phyloP scores from a whole-genome alignment of 352 stramenopile species.

The Globisporangium okanoganense region DNA sequence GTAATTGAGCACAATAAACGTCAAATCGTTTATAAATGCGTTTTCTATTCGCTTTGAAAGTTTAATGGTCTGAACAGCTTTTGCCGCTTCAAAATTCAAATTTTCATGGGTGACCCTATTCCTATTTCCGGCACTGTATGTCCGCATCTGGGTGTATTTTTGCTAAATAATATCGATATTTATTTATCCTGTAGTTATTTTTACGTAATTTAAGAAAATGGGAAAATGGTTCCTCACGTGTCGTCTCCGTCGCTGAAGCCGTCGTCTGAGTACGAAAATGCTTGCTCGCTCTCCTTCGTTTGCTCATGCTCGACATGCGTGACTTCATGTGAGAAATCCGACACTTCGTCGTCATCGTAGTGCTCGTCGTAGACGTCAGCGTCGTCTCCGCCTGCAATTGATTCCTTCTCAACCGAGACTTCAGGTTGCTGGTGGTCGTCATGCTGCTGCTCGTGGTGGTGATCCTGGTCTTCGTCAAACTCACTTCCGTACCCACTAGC shows the following conservation, averaged over 20 bases:
- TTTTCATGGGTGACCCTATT: too few species aligned
- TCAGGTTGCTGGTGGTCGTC: too few species aligned
- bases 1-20: too few species aligned
- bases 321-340: neutral
- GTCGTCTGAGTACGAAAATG: constrained; percentile 27
- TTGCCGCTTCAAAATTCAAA: too few species aligned
- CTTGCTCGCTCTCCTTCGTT: constrained; percentile 6
- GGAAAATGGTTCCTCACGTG: neutral
- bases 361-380: constrained; percentile 22
- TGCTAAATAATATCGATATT: neutral
- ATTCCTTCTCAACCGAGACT: neutral
- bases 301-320: neutral
- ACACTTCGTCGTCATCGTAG: constrained; percentile 18
- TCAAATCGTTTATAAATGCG: too few species aligned
- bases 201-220: too few species aligned
- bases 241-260: constrained; percentile 27
- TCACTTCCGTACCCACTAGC: constrained; percentile 32
- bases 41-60: too few species aligned
- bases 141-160: too few species aligned
- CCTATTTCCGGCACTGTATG: too few species aligned
- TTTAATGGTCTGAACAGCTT: too few species aligned
- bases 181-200: too few species aligned
- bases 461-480: constrained; percentile 29
- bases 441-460: neutral
- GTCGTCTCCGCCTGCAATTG: constrained; percentile 16